These are phyloP conservation scores for Asterophora lycoperdoides DNA, from an alignment of 768 basidiomycete species.

Conservation along the genomic window DNA sequence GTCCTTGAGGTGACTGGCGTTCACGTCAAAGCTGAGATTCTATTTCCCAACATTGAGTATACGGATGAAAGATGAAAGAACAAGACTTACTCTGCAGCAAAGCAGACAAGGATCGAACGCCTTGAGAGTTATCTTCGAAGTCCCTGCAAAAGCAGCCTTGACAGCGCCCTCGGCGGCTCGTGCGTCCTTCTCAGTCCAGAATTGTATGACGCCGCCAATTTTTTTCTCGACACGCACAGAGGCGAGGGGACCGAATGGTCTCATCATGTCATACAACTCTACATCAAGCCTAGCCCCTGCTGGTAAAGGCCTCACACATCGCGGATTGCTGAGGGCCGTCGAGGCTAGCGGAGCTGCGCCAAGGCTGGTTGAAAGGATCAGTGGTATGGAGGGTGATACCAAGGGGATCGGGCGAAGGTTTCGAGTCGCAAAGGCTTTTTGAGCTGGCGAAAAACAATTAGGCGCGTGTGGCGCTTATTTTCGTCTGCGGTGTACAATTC, in stretches of 20 bases:
- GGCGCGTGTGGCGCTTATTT: not conserved
- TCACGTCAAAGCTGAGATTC: slow-evolving; percentile 2
- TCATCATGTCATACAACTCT: slow-evolving; percentile 3
- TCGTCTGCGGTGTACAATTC: too few species aligned
- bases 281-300: not conserved
- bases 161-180: not conserved
- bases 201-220: slow-evolving; percentile 4
- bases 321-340: not conserved
- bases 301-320: slow-evolving; percentile 2
- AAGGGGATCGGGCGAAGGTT: not conserved
- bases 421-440: slow-evolving; percentile 2
- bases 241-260: slow-evolving; percentile 1
- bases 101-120: slow-evolving; percentile 5
- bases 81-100: slow-evolving; percentile 2
- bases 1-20: not conserved
- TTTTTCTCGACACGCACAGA: not conserved
- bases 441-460: not conserved
- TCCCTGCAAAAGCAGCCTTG: not conserved
- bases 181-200: slow-evolving; percentile 8
- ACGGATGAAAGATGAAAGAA: not conserved
- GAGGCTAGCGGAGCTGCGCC: too few species aligned
- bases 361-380: not conserved
- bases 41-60: not conserved
- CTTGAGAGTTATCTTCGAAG: not conserved
- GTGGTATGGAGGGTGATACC: not conserved